These are phyloP conservation scores for Trypanosoma conorhini DNA, from an alignment of 208 protist species.

Conservation along the genomic window DNA sequence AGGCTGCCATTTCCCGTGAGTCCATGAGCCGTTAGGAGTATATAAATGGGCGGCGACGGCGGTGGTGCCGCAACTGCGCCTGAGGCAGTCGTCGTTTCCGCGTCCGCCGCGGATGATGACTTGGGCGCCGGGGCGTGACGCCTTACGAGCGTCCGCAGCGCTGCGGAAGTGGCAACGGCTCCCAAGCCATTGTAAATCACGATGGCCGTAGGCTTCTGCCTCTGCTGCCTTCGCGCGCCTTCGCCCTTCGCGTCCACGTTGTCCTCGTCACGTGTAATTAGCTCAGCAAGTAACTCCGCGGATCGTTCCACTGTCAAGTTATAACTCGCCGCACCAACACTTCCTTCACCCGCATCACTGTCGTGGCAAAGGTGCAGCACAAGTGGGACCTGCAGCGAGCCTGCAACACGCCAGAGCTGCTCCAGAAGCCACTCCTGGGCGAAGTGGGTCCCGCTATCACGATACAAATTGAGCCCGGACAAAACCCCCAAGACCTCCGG, in stretches of 20 bases:
- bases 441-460: constrained; percentile 69
- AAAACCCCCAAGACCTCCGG: constrained; percentile 65
- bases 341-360: constrained; percentile 2
- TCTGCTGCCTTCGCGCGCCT: too few species aligned
- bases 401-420: constrained; percentile 52
- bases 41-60: constrained; percentile 36
- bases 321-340: constrained; percentile 14
- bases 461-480: constrained; percentile 63
- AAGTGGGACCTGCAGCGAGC: constrained; percentile 47
- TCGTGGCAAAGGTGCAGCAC: constrained; percentile 57
- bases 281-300: constrained; percentile 55
- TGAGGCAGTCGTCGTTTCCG: background rate
- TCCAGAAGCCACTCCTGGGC: constrained; percentile 67
- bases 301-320: constrained; percentile 41
- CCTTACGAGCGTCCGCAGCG: constrained; percentile 50
- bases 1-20: constrained; percentile 24
- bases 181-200: constrained; percentile 67
- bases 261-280: constrained; percentile 25
- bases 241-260: background rate
- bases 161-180: constrained; percentile 41
- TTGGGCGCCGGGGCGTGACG: constrained; percentile 1
- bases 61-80: background rate
- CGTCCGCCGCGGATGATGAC: background rate
- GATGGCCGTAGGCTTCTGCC: constrained; percentile 40
- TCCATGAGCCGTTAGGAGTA: constrained; percentile 59